A percentile compares a stretch with the other conserved stretches of the same genome.
phyloP scores from a whole-genome alignment of 306 rosid genomes.

The Gynostemma pentaphyllum region DNA sequence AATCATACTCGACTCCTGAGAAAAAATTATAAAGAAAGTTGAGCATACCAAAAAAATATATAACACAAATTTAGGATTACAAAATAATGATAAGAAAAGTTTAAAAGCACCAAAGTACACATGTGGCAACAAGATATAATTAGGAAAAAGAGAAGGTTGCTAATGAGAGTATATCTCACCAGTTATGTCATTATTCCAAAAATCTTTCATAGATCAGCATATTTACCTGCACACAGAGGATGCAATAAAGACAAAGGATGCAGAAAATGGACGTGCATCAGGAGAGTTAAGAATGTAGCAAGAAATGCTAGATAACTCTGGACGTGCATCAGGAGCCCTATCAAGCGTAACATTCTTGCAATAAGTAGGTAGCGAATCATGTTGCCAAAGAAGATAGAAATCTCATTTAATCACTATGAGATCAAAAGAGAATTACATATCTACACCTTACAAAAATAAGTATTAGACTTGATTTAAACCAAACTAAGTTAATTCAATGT shows the following conservation, averaged over 20 bases:
- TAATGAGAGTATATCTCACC: neutral
- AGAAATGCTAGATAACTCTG: conserved; percentile 72
- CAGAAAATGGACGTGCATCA: conserved; percentile 96
- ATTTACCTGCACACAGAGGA: conserved; percentile 84
- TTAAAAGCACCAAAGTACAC: neutral
- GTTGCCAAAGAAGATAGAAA: conserved; percentile 16
- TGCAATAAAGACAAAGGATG: conserved; percentile 66
- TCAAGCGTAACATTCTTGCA: conserved; percentile 82
- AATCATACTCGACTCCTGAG: neutral
- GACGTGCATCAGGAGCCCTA: conserved; percentile 84
- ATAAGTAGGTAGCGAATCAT: conserved; percentile 99
- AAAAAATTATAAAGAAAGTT: neutral
- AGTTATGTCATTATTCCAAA: neutral
- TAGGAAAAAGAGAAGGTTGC: neutral
- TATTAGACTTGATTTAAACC: neutral
- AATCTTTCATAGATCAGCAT: neutral
- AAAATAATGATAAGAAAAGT: neutral
- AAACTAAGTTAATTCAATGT: neutral
- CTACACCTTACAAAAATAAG: neutral
- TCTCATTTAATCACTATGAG: neutral
- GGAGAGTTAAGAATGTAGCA: conserved; percentile 81
- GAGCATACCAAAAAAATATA: no score
- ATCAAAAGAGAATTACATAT: neutral
- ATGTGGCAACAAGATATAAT: neutral
- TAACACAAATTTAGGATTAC: neutral